A percentile compares a stretch with the other conserved stretches of the same genome.
Conservation (phyloP, 2,329 filamentous ascomycete genomes). For the Ceratocystis huliohia region DNA sequence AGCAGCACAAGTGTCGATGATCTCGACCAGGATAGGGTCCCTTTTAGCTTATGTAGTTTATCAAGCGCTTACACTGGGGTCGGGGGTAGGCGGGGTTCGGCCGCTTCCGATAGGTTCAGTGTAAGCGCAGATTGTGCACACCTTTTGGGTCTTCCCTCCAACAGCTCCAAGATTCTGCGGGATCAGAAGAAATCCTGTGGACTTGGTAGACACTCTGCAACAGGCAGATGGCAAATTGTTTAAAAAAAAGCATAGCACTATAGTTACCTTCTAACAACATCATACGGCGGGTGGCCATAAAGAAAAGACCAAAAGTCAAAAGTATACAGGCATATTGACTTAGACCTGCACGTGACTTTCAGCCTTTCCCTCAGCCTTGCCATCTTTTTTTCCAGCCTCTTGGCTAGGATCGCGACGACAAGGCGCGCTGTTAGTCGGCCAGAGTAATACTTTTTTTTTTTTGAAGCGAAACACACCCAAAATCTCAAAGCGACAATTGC, state of each 20-base stretch:
- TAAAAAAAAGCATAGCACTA: no score
- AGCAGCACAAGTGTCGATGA: no score
- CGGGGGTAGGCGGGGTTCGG: constrained; percentile 6
- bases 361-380: constrained; percentile 22
- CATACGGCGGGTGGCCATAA: no score
- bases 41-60: not conserved
- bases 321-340: not conserved
- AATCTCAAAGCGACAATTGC: not conserved
- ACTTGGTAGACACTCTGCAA: no score
- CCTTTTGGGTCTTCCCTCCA: no score
- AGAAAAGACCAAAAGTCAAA: not conserved
- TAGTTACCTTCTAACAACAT: no score
- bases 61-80: not conserved
- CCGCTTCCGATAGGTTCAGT: constrained; percentile 1
- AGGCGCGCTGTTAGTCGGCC: not conserved
- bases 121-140: not conserved
- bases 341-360: constrained; percentile 15
- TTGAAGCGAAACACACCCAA: not conserved
- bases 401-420: constrained; percentile 14
- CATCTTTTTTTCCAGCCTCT: constrained; percentile 16
- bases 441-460: not conserved
- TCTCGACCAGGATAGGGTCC: no score
- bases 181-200: no score
- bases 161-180: no score
- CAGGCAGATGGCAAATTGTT: no score